phyloP scores from a whole-genome alignment of 805 yeast genomes.

The Citeromyces matritensis region DNA sequence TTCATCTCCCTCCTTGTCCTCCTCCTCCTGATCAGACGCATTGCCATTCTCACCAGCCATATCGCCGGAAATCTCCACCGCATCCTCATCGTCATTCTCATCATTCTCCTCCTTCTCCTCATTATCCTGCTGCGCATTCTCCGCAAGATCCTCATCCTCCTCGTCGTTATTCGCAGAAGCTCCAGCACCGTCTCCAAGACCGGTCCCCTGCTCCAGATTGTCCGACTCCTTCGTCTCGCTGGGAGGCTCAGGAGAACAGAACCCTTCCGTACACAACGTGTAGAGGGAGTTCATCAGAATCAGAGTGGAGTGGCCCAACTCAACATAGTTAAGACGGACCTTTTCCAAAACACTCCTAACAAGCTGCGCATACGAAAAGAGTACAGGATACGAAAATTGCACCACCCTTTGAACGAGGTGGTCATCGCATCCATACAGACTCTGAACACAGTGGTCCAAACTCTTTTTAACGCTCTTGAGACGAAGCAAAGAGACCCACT shows the following conservation, averaged over 20 bases:
- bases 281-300: constrained; percentile 39
- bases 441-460: too few species aligned
- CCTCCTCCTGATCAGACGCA: constrained; percentile 46
- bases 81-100: constrained; percentile 54
- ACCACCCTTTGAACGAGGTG: too few species aligned
- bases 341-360: constrained; percentile 20
- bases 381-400: too few species aligned
- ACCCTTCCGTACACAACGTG: constrained; percentile 63
- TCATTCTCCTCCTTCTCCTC: constrained; percentile 58
- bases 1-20: constrained; percentile 40
- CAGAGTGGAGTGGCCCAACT: constrained; percentile 46
- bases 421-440: too few species aligned
- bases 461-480: too few species aligned
- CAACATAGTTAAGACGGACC: constrained; percentile 29
- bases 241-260: constrained; percentile 83
- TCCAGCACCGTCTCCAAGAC: constrained; percentile 77
- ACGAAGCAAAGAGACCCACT: too few species aligned
- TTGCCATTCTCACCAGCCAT: constrained; percentile 92
- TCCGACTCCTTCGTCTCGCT: constrained; percentile 43
- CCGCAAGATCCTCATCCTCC: constrained; percentile 81
- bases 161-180: constrained; percentile 74
- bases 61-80: constrained; percentile 90
- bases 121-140: constrained; percentile 57
- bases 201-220: constrained; percentile 75
- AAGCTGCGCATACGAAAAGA: too few species aligned